Evolutionary conservation across 2,329 filamentous ascomycete genomes (phyloP).

Genomic region (Pleomassaria siparia): DNA sequence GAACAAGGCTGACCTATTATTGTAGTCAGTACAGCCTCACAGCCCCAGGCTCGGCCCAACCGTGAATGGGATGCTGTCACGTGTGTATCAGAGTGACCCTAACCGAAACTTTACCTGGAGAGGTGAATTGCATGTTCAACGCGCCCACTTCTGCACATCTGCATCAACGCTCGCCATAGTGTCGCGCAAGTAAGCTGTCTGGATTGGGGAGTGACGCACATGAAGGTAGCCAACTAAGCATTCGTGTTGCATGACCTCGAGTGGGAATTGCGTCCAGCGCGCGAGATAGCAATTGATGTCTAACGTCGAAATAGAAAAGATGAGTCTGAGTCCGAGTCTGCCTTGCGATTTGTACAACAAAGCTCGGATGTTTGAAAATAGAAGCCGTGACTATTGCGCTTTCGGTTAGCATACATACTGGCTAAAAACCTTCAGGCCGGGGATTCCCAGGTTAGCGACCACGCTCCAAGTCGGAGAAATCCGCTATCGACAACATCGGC

Average conservation of each 20-base stretch:
- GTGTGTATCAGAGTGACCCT: not conserved
- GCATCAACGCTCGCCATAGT: not conserved
- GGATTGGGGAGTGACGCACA: not conserved
- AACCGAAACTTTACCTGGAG: not conserved
- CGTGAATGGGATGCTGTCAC: not conserved
- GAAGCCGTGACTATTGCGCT: not conserved
- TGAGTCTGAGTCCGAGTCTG: conserved; percentile 3
- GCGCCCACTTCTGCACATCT: no score
- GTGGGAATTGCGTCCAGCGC: not conserved
- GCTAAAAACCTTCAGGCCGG: not conserved
- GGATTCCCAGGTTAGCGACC: not conserved
- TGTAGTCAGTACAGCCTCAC: not conserved
- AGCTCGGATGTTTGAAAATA: conserved; percentile 7
- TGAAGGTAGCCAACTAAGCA: not conserved
- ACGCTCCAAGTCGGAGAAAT: no score
- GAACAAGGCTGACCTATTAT: not conserved
- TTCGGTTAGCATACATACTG: not conserved
- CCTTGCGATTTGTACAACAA: no score
- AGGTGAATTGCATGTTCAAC: no score
- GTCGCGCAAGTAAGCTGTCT: not conserved
- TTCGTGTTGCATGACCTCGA: not conserved
- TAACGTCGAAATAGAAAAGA: not conserved
- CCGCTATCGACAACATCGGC: no score
- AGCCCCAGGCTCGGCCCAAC: not conserved
- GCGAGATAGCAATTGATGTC: not conserved